Base-by-base conservation (phyloP, 768 basidiomycete genomes). In the Podaxis rugospora region DNA sequence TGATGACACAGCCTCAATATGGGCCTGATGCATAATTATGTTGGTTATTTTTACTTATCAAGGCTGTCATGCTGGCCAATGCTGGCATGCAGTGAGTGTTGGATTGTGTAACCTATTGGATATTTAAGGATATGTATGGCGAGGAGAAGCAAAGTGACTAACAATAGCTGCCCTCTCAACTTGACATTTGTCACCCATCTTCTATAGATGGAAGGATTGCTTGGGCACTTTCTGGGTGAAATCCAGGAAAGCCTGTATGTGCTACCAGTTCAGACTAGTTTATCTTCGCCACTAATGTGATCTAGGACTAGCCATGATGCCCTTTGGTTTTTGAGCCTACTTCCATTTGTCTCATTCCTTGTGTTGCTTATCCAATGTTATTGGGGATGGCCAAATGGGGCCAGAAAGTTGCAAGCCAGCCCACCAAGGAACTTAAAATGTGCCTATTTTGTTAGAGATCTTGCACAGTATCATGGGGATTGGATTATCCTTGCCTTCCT, bases 391-490 rank as follows among this genome's bases (percentile, higher is more conserved):
- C 18, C 18, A 13, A 23, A 28, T 4, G 11, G 0, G 16, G 6
- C 27, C 42, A 35, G 28, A 2, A 60, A 60, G 16, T 21, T 36
- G 36, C 27, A 13, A 13, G 36, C 9, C 37, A 11, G 37, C 18
- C 10, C 21, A 23, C 18, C 35, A 13, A 18, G 52, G 36, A 23
- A 13, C n/a, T 27, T 21, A 13, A 5, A 37, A 23, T 10, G 36
- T 18, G 23, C 21, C 11, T 5, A 36, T 23, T 14, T 21, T 5
- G 21, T 54, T n/a, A 44, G 4, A 13, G 27, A 35, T 18, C 81
- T 83, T 64, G 68, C 83, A 25, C 56, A 67, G n/a, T 64, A 69
- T 14, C 78, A 81, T 54, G 82, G 83, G 4, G 84, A 84, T 11
- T 63, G 66, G 4, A 69, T 70, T 13, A 79, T 83, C 27, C 84